These are phyloP conservation scores for Tuber indicum DNA, from an alignment of 495 filamentous ascomycete genomes.

Conservation along the genomic window DNA sequence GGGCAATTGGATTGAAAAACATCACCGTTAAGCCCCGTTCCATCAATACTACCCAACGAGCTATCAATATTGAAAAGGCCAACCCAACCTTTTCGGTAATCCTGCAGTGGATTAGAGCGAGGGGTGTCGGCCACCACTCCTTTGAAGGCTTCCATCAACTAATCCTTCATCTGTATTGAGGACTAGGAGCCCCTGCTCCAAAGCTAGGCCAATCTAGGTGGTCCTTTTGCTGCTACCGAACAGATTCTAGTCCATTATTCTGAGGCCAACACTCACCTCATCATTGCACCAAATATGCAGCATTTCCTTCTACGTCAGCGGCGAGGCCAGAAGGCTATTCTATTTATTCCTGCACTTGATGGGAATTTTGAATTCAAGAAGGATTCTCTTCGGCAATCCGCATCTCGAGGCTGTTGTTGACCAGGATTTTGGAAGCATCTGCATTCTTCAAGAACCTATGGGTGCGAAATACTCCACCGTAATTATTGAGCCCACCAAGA, in stretches of 20 bases:
- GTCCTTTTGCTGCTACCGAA: constrained; percentile 71
- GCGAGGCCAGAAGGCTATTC: constrained; percentile 90
- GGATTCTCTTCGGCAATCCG: constrained; percentile 97
- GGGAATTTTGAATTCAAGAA: constrained; percentile 99
- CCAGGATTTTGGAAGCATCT: constrained; percentile 88
- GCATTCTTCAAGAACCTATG: constrained; percentile 95
- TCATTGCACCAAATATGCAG: constrained; percentile 94
- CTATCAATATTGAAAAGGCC: constrained; percentile 86
- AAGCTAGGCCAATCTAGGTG: constrained; percentile 73
- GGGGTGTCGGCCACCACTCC: constrained; percentile 90
- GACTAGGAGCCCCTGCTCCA: constrained; percentile 73
- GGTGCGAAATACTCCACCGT: constrained; percentile 81
- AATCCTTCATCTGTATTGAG: constrained; percentile 75
- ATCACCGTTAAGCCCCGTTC: constrained; percentile 84
- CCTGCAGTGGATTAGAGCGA: constrained; percentile 89
- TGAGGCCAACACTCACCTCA: constrained; percentile 77
- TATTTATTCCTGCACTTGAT: constrained; percentile 87
- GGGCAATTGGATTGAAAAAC: constrained; percentile 85
- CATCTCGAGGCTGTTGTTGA: constrained; percentile 89
- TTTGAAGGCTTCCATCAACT: constrained; percentile 93
- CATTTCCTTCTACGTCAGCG: constrained; percentile 57
- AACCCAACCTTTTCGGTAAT: constrained; percentile 83
- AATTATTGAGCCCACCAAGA: constrained; percentile 88
- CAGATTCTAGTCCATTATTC: constrained; percentile 72
- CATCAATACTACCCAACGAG: constrained; percentile 74